These are phyloP conservation scores for Pseudopediastrum boryanum DNA, from an alignment of 139 green algal genomes.

Conservation along the genomic window DNA sequence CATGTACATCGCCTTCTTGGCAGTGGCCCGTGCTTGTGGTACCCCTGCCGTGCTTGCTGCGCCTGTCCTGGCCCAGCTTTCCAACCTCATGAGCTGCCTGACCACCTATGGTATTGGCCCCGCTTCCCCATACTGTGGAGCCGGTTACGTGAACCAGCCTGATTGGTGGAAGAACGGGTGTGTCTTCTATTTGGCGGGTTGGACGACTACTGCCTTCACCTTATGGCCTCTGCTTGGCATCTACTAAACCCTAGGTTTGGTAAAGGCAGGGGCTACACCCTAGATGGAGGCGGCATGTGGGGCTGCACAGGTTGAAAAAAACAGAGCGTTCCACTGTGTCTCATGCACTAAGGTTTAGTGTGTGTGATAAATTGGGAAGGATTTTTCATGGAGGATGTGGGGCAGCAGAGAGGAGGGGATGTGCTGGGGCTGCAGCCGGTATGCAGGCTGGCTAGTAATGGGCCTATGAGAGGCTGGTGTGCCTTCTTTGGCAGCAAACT, in stretches of 20 bases:
- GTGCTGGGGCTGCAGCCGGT: no score
- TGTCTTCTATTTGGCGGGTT: constrained; percentile 94
- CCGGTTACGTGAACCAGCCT: constrained; percentile 77
- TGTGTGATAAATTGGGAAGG: no score
- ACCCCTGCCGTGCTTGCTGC: constrained; percentile 74
- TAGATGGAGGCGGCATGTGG: no score
- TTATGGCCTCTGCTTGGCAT: constrained; percentile 96
- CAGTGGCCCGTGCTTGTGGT: constrained; percentile 91
- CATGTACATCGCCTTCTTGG: constrained; percentile 99
- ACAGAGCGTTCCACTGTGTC: no score
- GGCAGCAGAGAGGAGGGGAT: no score
- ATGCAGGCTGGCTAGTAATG: no score
- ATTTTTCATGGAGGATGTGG: no score
- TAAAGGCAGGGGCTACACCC: no score
- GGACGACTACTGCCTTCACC: constrained; percentile 82
- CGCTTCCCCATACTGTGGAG: constrained; percentile 94
- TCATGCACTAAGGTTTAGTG: no score
- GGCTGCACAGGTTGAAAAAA: no score
- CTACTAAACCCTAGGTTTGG: constrained; percentile 5
- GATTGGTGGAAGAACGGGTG: constrained; percentile 71
- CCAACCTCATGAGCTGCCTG: constrained; percentile 99
- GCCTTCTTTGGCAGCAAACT: no score
- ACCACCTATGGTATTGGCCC: constrained; percentile 99
- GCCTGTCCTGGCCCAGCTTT: constrained; percentile 83
- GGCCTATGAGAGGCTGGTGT: no score